A percentile compares a stretch with the other conserved stretches of the same genome.
These are phyloP conservation scores for Verticillium klebahnii DNA, from an alignment of 2,329 filamentous ascomycete species.

Conservation along the genomic window DNA sequence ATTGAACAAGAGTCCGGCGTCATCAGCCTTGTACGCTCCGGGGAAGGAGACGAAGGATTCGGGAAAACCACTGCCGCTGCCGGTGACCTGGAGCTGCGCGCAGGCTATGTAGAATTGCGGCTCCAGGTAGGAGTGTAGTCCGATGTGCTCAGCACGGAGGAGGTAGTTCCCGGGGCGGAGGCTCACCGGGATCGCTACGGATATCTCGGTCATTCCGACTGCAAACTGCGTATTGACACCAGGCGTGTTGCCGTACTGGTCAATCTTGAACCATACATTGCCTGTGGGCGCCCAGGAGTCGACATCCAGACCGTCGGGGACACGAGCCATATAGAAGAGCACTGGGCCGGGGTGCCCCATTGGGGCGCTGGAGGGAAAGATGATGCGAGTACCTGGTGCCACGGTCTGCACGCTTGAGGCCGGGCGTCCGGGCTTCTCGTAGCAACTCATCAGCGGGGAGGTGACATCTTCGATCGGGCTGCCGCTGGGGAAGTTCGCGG, in stretches of 20 bases:
- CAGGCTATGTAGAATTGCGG: slow-evolving; percentile 36
- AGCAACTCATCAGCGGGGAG: slow-evolving; percentile 24
- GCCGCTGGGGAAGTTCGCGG: slow-evolving; percentile 25
- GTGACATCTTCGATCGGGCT: slow-evolving; percentile 22
- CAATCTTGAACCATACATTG: slow-evolving; percentile 38
- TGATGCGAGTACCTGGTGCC: slow-evolving; percentile 2
- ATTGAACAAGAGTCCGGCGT: slow-evolving; percentile 35
- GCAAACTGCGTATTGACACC: neutral
- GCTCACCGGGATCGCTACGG: neutral
- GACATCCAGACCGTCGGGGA: slow-evolving; percentile 25
- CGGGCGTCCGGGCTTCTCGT: slow-evolving; percentile 12
- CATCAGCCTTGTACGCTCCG: slow-evolving; percentile 30
- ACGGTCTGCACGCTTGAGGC: neutral
- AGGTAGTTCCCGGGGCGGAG: slow-evolving; percentile 30
- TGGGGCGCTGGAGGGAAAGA: slow-evolving; percentile 30
- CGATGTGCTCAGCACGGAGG: slow-evolving; percentile 37
- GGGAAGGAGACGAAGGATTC: slow-evolving; percentile 30
- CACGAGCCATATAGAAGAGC: slow-evolving; percentile 33
- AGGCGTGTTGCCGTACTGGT: slow-evolving; percentile 23
- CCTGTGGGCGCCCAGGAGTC: slow-evolving; percentile 30
- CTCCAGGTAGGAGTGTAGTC: slow-evolving; percentile 33
- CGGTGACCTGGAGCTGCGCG: slow-evolving; percentile 30
- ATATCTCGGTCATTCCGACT: neutral
- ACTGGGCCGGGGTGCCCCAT: slow-evolving; percentile 38
- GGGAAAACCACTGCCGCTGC: slow-evolving; percentile 32